Percentiles rank a stretch among this genome's conserved stretches.
Conservation (phyloP, 805 yeast genomes). For the Candida maesae region DNA sequence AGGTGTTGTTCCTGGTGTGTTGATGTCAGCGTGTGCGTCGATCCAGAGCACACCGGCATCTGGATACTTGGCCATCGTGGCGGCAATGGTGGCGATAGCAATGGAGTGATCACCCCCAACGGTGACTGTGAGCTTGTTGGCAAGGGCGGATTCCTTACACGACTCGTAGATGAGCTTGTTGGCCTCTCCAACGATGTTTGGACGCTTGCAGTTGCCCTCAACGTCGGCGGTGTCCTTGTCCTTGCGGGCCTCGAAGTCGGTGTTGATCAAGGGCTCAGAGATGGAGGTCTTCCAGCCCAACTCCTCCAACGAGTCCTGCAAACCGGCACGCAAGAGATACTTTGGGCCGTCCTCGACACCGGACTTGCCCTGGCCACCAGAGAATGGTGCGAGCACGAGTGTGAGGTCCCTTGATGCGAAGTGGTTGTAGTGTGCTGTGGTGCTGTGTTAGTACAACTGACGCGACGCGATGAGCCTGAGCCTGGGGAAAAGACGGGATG, state of each 20-base stretch:
- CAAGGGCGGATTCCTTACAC: constrained; percentile 47
- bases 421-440: constrained; percentile 43
- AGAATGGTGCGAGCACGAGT: constrained; percentile 86
- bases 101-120: constrained; percentile 97
- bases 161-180: constrained; percentile 59
- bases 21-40: constrained; percentile 97
- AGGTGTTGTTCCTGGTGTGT: constrained; percentile 77
- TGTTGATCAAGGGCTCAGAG: constrained; percentile 49
- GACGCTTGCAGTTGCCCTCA: constrained; percentile 58
- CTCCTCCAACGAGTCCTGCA: constrained; percentile 53
- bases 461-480: neutral
- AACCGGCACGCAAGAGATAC: constrained; percentile 68
- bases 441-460: neutral
- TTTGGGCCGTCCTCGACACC: constrained; percentile 97
- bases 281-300: constrained; percentile 70
- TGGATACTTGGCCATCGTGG: constrained; percentile 73
- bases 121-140: constrained; percentile 66
- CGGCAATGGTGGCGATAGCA: constrained; percentile 90
- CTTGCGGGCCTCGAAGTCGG: constrained; percentile 42
- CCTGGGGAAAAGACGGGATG: neutral
- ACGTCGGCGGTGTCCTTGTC: constrained; percentile 44
- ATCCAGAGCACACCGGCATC: constrained; percentile 92
- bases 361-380: constrained; percentile 91
- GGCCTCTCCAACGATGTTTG: constrained; percentile 73
- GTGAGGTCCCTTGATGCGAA: constrained; percentile 53